Conservation (phyloP, 2,329 filamentous ascomycete species). For the Penicillium sp. region DNA sequence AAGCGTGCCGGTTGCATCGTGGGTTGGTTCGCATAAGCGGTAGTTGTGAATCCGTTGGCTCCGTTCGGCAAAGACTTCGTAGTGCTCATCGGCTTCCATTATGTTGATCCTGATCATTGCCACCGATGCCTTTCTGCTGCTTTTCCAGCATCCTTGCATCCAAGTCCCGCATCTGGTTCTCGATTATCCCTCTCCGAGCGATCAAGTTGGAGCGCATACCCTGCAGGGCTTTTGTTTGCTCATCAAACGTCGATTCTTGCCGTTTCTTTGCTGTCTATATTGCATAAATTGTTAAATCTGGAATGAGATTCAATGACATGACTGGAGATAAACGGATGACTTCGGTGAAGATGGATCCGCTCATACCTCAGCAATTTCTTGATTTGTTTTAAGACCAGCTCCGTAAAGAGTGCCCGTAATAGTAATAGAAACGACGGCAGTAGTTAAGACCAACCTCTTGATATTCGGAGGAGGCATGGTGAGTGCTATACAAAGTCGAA, state of each 20-base stretch:
- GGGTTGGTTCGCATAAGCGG: not conserved
- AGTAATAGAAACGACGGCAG: constrained; percentile 55
- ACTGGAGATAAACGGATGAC: not conserved
- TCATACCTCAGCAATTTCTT: constrained; percentile 52
- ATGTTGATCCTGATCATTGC: constrained; percentile 25
- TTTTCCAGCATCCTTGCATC: constrained; percentile 43
- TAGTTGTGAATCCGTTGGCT: not conserved
- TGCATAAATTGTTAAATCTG: not conserved
- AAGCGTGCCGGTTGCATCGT: not conserved
- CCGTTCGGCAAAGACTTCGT: not conserved
- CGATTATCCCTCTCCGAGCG: constrained; percentile 51
- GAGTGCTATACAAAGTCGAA: constrained; percentile 3
- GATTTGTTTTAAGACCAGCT: constrained; percentile 55
- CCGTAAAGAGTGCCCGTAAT: constrained; percentile 59
- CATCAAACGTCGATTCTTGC: constrained; percentile 51
- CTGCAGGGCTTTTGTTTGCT: constrained; percentile 56
- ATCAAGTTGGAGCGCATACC: constrained; percentile 49
- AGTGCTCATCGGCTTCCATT: constrained; percentile 15
- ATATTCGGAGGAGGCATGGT: constrained; percentile 37
- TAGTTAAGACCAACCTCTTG: constrained; percentile 54
- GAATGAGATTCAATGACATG: not conserved
- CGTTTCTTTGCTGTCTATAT: constrained; percentile 46
- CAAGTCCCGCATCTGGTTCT: constrained; percentile 56
- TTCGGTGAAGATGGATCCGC: not conserved
- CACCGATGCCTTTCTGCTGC: constrained; percentile 35